Evolutionary conservation across 2,329 filamentous ascomycete genomes (phyloP).

Genomic region (Cercospora janseana): DNA sequence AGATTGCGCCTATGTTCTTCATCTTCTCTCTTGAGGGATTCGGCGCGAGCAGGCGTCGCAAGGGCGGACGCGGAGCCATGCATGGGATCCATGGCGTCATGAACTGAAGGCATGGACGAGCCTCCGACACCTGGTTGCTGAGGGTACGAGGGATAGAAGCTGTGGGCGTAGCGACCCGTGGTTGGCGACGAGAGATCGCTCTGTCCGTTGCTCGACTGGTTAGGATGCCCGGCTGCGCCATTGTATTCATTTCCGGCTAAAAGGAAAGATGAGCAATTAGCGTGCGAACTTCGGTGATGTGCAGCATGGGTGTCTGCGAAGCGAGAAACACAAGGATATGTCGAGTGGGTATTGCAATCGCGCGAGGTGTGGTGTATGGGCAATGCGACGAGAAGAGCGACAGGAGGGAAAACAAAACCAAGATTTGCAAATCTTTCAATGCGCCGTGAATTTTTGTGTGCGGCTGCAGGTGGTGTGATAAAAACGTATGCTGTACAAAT

Average conservation of each 20-base stretch:
- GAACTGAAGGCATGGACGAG: constrained; percentile 64
- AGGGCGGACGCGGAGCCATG: constrained; percentile 35
- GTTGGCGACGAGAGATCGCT: constrained; percentile 52
- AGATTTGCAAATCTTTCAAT: constrained; percentile 27
- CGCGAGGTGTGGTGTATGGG: constrained; percentile 9
- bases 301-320: constrained; percentile 33
- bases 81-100: constrained; percentile 55
- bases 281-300: constrained; percentile 35
- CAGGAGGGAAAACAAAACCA: neutral
- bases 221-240: constrained; percentile 63
- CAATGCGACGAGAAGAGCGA: constrained; percentile 13
- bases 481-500: constrained; percentile 31
- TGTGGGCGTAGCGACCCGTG: constrained; percentile 71
- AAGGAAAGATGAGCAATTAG: constrained; percentile 44
- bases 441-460: constrained; percentile 17
- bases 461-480: constrained; percentile 17
- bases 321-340: constrained; percentile 31
- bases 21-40: constrained; percentile 49
- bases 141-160: constrained; percentile 71
- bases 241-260: constrained; percentile 58
- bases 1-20: constrained; percentile 65
- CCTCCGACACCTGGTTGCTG: constrained; percentile 56
- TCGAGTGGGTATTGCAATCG: neutral
- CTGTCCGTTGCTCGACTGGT: constrained; percentile 61
- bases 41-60: constrained; percentile 40